phyloP scores from a whole-genome alignment of 2,329 filamentous ascomycete genomes.

The Ceratocystis papillata region DNA sequence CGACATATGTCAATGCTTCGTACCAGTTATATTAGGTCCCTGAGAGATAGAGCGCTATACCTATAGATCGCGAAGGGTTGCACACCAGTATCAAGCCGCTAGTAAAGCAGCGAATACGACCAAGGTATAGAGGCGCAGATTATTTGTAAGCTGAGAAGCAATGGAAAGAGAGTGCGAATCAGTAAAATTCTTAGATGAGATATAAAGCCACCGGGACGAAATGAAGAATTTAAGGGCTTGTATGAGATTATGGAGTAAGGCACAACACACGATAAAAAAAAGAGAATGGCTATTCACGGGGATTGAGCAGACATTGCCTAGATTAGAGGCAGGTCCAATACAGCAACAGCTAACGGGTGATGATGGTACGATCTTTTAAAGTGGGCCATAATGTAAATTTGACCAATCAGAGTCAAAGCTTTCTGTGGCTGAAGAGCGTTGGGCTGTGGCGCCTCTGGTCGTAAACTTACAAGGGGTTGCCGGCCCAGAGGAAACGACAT shows the following conservation, averaged over 20 bases:
- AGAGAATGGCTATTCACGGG: neutral
- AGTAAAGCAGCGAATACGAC: no score
- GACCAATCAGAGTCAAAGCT: neutral
- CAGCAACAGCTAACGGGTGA: conserved; percentile 7
- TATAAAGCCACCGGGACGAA: neutral
- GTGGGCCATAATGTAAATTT: neutral
- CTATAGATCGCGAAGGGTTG: no score
- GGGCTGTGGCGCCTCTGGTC: neutral
- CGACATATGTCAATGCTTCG: no score
- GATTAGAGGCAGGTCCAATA: conserved; percentile 5
- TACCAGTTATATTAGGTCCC: no score
- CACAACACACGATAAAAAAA: conserved; percentile 8
- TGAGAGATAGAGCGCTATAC: no score
- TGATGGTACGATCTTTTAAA: conserved; percentile 16
- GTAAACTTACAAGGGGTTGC: neutral
- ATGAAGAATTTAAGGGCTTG: neutral
- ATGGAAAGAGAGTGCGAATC: no score
- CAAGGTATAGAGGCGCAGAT: no score
- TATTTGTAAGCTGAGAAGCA: no score
- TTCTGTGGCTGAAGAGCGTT: neutral
- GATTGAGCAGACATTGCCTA: neutral
- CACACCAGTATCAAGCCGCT: no score
- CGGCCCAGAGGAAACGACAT: conserved; percentile 10
- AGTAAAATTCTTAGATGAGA: neutral
- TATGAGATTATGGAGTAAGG: neutral